Base-by-base conservation (phyloP, 73 alveolate species). In the Symbiodinium natans region DNA sequence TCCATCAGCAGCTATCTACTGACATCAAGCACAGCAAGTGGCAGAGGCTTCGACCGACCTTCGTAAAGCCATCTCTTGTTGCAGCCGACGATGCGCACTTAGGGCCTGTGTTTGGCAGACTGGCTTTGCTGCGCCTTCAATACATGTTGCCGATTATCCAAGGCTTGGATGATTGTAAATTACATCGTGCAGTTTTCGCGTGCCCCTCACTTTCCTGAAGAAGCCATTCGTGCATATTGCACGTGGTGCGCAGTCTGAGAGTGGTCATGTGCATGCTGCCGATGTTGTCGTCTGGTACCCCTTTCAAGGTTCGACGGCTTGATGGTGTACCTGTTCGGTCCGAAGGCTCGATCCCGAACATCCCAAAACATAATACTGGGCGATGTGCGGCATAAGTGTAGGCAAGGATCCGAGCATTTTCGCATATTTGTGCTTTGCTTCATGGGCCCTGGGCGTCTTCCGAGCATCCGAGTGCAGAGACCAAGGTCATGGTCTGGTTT, bases 41-140 rank as follows among this genome's bases (percentile, higher is more conserved):
- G 71, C 46, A 19, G 31, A 75, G 85, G 85, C 85, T 75, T 15
- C 85, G 85, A n/a, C 85, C 85, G 19, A 75, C 85, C 43, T 75
- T 75, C 85, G 36, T 75, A 33, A 75, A 75, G 42, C 85, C 85
- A 4, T 75, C 85, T 27, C 85, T 75, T 19, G 85, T 75, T 19
- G 85, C 42, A 15, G 85, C 46, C 7, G 85, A 75, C 36, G 85
- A 2, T 10, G 9, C 31, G 8, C 10, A n/a, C 82, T 68, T 36
- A n/a, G 82, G 34, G 41, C 1, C 25, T 17, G 36, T 15, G 23
- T 9, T 11, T 31, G 29, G 85, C 10, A 10, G 0, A n/a, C 33
- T 3, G 19, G 17, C 48, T n/a, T 11, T 33, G n/a, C 21, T 29
- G 15, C 82, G 27, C 41, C 6, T 48, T 7, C 39, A 3, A 29